Evolutionary conservation across 2,329 filamentous ascomycete species (phyloP), one percentile per base, ranked within the genome.

Genomic region (Colletotrichum sp.): DNA sequence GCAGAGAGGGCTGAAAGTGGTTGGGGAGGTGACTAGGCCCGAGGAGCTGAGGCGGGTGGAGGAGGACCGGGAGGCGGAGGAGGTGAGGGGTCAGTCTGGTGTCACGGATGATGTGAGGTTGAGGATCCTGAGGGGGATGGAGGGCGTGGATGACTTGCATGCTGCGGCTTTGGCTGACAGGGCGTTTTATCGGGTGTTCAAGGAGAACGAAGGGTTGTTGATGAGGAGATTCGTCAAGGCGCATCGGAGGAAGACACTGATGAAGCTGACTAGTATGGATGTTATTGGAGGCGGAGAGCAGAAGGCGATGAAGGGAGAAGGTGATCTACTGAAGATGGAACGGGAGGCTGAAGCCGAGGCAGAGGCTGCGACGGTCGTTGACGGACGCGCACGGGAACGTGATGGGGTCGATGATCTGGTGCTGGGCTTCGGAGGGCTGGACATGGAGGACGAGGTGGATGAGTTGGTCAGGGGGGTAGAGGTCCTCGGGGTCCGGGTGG

Each of bases 131-230:
- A 79, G 82, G 8, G 80, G 85, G 4, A 77, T 89, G 4, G 85
- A 85, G 6, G 81, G 84, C 15, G 78, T 87, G 8, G 81, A 85
- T 3, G 88, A 90, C 77, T 80, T 90, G 12, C 84, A 85, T 62
- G 81, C 85, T 3, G 83, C 85, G 0, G 88, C 88, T 0, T 83
- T 86, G 82, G 81, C 85, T 26, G 87, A 84, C 74, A 84, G 83
- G 55, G 80, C 79, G 6, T 89, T 88, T 76, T 89, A 88, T 52
- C 82, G 82, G 8, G 85, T 86, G 4, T 90, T 87, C 71, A 86
- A 88, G 80, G 82, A 82, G 57, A 84, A 89, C 70, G 86, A 89
- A 78, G 81, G 85, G 4, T 78, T 77, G 13, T 79, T 89, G 13
- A 78, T 82, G 64, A 79, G 79, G 65, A 81, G 78, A 21, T 72